phyloP scores from a whole-genome alignment of 768 basidiomycete species.

The Amanita inopinata region DNA sequence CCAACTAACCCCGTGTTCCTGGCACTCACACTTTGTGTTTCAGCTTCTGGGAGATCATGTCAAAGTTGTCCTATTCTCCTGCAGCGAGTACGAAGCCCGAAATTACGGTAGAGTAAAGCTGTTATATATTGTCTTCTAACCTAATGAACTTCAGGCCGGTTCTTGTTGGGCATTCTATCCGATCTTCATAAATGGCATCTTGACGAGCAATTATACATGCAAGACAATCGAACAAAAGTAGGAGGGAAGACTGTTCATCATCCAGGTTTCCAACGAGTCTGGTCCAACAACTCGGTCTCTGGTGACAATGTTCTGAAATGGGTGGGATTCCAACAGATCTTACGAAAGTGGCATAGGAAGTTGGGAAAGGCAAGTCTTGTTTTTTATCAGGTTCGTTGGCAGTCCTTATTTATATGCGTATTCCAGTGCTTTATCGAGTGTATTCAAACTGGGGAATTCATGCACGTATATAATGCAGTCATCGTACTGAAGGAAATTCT shows the following conservation, averaged over 20 bases:
- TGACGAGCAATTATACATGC: slow-evolving; percentile 63
- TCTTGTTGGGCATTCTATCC: slow-evolving; percentile 67
- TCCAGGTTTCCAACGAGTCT: slow-evolving; percentile 60
- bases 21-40: no score
- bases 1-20: no score
- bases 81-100: slow-evolving; percentile 91
- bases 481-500: slow-evolving; percentile 87
- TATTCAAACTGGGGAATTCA: slow-evolving; percentile 84
- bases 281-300: slow-evolving; percentile 32
- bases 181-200: slow-evolving; percentile 76
- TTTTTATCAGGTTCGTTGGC: not conserved
- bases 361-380: slow-evolving; percentile 45
- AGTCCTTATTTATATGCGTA: not conserved
- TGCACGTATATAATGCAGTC: slow-evolving; percentile 97
- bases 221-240: slow-evolving; percentile 58
- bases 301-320: slow-evolving; percentile 55
- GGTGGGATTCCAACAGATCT: slow-evolving; percentile 56
- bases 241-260: slow-evolving; percentile 51
- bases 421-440: slow-evolving; percentile 68
- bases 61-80: slow-evolving; percentile 79
- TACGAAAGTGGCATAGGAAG: slow-evolving; percentile 81
- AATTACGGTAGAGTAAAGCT: slow-evolving; percentile 64
- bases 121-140: not conserved
- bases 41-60: slow-evolving; percentile 85
- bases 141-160: slow-evolving; percentile 53